phyloP scores from a whole-genome alignment of 495 filamentous ascomycete species.

The Trypethelium eluteriae region DNA sequence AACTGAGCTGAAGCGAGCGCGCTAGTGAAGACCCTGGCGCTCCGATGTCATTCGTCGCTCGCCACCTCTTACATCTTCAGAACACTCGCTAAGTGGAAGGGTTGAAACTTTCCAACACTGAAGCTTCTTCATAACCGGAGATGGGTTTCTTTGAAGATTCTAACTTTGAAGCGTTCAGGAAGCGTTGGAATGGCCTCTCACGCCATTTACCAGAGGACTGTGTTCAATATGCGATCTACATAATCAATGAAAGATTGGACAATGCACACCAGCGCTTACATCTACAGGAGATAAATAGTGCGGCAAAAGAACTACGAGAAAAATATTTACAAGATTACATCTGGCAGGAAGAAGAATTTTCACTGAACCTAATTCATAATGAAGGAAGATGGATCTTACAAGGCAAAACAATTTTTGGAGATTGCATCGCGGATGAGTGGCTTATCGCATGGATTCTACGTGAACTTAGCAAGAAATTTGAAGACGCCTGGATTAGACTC shows the following conservation, averaged over 20 bases:
- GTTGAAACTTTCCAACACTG: too few species aligned
- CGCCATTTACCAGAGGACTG: slow-evolving; percentile 76
- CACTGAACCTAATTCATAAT: slow-evolving; percentile 32
- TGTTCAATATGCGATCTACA: slow-evolving; percentile 75
- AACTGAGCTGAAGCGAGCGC: slow-evolving; percentile 23
- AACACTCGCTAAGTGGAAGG: too few species aligned
- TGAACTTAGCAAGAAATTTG: slow-evolving; percentile 64
- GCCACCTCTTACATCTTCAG: not conserved
- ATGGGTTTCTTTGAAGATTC: slow-evolving; percentile 31
- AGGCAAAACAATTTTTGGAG: slow-evolving; percentile 76
- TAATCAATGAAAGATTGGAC: slow-evolving; percentile 48
- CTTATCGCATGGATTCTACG: slow-evolving; percentile 86
- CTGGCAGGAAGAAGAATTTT: slow-evolving; percentile 83
- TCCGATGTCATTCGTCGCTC: not conserved
- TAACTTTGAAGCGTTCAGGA: slow-evolving; percentile 43
- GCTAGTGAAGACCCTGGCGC: not conserved
- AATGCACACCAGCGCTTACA: slow-evolving; percentile 48
- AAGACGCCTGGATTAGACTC: slow-evolving; percentile 72
- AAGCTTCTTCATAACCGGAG: slow-evolving; percentile 8
- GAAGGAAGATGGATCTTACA: slow-evolving; percentile 38
- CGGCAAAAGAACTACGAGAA: slow-evolving; percentile 54
- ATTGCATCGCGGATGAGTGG: slow-evolving; percentile 96
- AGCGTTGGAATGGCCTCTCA: slow-evolving; percentile 57
- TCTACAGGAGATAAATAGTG: slow-evolving; percentile 63
- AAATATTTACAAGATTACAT: slow-evolving; percentile 73